A percentile compares a stretch with the other conserved stretches of the same genome.
These are phyloP conservation scores for Craspedostauros australis DNA, from an alignment of 108 stramenopile genomes.

Conservation along the genomic window DNA sequence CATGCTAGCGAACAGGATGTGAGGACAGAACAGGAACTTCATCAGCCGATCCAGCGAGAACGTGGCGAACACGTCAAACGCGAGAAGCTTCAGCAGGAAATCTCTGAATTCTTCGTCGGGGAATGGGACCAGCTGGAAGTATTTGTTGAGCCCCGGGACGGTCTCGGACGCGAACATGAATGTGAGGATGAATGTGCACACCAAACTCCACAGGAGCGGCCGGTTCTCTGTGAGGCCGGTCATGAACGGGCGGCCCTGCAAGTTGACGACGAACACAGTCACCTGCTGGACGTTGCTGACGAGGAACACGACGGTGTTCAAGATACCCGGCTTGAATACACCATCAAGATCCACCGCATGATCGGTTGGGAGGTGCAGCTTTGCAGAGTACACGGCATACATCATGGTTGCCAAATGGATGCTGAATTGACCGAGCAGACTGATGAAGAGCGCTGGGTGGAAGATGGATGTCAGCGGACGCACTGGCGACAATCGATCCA, in stretches of 20 bases:
- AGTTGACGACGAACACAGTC: constrained; percentile 96
- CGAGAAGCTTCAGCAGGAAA: constrained; percentile 75
- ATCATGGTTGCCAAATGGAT: constrained; percentile 90
- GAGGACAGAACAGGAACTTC: constrained; percentile 87
- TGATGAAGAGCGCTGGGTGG: constrained; percentile 90
- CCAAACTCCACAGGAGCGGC: constrained; percentile 88
- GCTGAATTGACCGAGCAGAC: constrained; percentile 89
- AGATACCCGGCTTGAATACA: constrained; percentile 87
- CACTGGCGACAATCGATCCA: constrained; percentile 86
- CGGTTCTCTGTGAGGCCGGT: constrained; percentile 94
- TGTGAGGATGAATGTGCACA: constrained; percentile 82
- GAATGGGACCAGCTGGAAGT: constrained; percentile 96
- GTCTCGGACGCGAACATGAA: constrained; percentile 89
- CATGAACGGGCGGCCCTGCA: constrained; percentile 98
- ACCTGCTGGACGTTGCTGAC: constrained; percentile 95
- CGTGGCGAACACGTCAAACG: constrained; percentile 68
- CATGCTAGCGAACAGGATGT: constrained; percentile 86
- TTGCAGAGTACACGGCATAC: constrained; percentile 70
- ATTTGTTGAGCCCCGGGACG: constrained; percentile 90
- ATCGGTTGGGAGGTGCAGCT: constrained; percentile 73
- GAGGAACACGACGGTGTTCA: constrained; percentile 92
- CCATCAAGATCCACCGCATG: constrained; percentile 87
- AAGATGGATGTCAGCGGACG: constrained; percentile 94
- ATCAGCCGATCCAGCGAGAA: constrained; percentile 90
- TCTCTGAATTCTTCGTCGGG: constrained; percentile 89